phyloP scores from a whole-genome alignment of 345 rosid species.

The Psidium guajava region DNA sequence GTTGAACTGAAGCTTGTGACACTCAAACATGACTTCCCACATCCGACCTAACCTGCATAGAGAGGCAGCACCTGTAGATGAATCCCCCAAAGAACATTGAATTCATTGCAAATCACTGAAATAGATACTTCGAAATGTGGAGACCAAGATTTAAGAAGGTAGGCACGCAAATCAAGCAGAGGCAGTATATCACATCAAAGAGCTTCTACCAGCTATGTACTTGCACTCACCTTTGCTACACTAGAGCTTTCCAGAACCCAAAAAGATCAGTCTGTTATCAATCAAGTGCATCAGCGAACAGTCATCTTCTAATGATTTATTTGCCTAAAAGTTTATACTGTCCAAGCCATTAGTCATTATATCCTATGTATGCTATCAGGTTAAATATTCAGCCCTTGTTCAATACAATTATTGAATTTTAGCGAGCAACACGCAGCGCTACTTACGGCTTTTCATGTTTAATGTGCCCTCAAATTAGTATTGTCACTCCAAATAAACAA shows the following conservation, averaged over 20 bases:
- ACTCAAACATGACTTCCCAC: constrained; percentile 93
- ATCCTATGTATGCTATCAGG: neutral
- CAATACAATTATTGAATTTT: neutral
- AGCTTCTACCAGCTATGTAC: neutral
- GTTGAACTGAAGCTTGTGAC: constrained; percentile 67
- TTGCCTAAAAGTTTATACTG: neutral
- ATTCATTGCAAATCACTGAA: neutral
- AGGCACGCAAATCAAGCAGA: neutral
- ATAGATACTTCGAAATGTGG: neutral
- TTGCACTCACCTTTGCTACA: neutral
- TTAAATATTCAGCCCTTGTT: neutral
- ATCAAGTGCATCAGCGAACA: neutral
- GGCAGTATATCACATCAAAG: neutral
- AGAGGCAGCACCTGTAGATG: neutral
- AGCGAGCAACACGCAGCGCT: neutral
- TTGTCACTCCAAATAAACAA: neutral
- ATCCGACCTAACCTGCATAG: constrained; percentile 65
- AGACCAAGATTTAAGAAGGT: neutral
- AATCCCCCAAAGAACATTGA: neutral
- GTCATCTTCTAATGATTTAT: neutral
- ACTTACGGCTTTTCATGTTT: neutral
- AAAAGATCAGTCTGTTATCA: neutral
- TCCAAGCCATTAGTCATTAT: neutral
- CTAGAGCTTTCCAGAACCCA: neutral
- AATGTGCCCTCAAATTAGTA: neutral